Evolutionary conservation across 257 asterid species (phyloP), one percentile per base, ranked within the genome.

Genomic region (Ajuga chamaepitys): DNA sequence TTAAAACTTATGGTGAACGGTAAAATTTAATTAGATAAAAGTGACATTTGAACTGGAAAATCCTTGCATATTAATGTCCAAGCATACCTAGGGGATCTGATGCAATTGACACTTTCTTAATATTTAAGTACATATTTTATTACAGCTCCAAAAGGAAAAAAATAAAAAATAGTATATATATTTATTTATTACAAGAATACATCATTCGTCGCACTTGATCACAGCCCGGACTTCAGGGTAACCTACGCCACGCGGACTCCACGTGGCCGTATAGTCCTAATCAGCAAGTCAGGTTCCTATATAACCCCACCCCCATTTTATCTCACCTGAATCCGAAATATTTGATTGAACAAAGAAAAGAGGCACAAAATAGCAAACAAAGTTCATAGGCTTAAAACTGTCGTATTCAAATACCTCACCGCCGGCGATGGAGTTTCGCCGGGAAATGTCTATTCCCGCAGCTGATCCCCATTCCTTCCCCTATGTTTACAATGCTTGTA

Each of bases 381-480:
- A 66, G 37, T 72, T 65, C 56, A 38, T 58, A 8, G 24, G 34
- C 42, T 14, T 55, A 54, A 67, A 58, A 17, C 46, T 3, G 11
- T 12, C 28, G 57, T 22, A 11, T 16, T 45, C 50, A 11, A 12
- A 41, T 1, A 57, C 26, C 53, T 1, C 6, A 21, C 54, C 66
- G 17, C 76, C 87, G 78, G 68, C 73, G 40, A 57, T 63, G 58
- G 26, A 44, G 55, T 16, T 68, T 72, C 64, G 80, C 95, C 95
- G 95, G 83, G 70, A 78, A 78, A 63, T 63, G 21, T 50, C 16
- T 67, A 58, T 46, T 66, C 70, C 82, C 74, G 70, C 79, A 2
- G 30, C 12, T 9, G 22, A 5, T 69, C 70, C 60, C 57, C 72
- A 48, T 54, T 70, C 76, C 42, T 74, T 48, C 28, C 71, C 71